phyloP scores from a whole-genome alignment of 352 stramenopile species.

The Phytopythium aichiense region DNA sequence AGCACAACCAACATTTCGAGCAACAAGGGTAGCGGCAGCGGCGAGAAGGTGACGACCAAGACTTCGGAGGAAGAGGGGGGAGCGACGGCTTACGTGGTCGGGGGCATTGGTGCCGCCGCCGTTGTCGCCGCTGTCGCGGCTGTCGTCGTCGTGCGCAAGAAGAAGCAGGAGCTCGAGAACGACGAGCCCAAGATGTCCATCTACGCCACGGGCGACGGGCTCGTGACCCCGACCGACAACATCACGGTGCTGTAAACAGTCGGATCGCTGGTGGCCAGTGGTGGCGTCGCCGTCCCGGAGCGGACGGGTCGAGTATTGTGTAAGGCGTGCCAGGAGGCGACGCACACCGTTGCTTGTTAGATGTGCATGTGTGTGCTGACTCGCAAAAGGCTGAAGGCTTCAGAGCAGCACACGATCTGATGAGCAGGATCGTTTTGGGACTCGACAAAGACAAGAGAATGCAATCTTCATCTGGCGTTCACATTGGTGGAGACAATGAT shows the following conservation, averaged over 20 bases:
- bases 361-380: neutral
- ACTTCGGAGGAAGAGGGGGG: neutral
- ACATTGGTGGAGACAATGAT: neutral
- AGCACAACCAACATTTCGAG: neutral
- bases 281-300: neutral
- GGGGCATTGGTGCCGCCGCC: constrained; percentile 13
- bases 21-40: constrained; percentile 8
- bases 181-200: constrained; percentile 19
- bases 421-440: neutral
- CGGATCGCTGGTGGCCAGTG: neutral
- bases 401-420: neutral
- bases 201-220: constrained; percentile 17
- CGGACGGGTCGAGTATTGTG: neutral
- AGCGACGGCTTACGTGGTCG: constrained; percentile 13
- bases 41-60: constrained; percentile 12
- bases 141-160: constrained; percentile 44
- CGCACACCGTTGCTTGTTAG: neutral
- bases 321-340: neutral
- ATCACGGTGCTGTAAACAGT: constrained; percentile 26
- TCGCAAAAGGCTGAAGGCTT: neutral
- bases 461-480: neutral
- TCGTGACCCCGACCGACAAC: constrained; percentile 34
- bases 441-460: neutral
- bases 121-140: constrained; percentile 25
- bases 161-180: constrained; percentile 47